These are phyloP conservation scores for Kodamaea restingae DNA, from an alignment of 805 yeast genomes.

Conservation along the genomic window DNA sequence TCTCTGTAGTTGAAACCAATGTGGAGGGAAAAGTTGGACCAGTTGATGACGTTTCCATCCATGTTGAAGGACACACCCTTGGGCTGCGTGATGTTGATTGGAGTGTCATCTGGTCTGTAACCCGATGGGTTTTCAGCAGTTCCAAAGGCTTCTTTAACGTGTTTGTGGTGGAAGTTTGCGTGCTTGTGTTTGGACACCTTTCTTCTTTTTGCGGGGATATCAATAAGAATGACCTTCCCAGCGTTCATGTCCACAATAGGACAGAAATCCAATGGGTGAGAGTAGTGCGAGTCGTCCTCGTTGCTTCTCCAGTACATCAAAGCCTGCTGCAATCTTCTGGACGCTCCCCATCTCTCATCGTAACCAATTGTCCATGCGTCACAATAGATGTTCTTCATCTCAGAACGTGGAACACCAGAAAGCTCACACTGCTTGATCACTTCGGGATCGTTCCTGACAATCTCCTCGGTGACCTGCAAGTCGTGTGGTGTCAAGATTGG, in stretches of 20 bases:
- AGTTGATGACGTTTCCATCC: constrained; percentile 64
- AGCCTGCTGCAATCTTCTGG: constrained; percentile 74
- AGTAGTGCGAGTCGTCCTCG: constrained; percentile 73
- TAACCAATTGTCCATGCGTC: constrained; percentile 71
- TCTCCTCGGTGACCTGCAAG: constrained; percentile 55
- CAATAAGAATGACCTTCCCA: constrained; percentile 65
- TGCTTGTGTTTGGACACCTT: constrained; percentile 65
- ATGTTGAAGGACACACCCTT: constrained; percentile 76
- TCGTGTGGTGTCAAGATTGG: constrained; percentile 74
- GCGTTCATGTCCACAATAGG: constrained; percentile 77
- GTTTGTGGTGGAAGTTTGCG: constrained; percentile 66
- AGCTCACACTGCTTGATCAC: constrained; percentile 71
- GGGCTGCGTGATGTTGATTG: constrained; percentile 72
- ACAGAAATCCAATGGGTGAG: constrained; percentile 76
- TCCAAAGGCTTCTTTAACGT: constrained; percentile 57
- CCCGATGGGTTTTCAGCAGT: constrained; percentile 41
- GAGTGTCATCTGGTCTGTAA: constrained; percentile 59
- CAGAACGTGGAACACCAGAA: constrained; percentile 61
- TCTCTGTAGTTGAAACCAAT: constrained; percentile 84
- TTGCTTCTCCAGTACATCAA: constrained; percentile 71
- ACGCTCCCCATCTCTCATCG: constrained; percentile 76
- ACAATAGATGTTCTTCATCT: constrained; percentile 59
- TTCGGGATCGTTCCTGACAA: constrained; percentile 64
- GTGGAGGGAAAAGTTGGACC: constrained; percentile 78
- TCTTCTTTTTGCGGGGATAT: constrained; percentile 71